Conservation (phyloP, 768 basidiomycete species). For the Auriculariales sp. region DNA sequence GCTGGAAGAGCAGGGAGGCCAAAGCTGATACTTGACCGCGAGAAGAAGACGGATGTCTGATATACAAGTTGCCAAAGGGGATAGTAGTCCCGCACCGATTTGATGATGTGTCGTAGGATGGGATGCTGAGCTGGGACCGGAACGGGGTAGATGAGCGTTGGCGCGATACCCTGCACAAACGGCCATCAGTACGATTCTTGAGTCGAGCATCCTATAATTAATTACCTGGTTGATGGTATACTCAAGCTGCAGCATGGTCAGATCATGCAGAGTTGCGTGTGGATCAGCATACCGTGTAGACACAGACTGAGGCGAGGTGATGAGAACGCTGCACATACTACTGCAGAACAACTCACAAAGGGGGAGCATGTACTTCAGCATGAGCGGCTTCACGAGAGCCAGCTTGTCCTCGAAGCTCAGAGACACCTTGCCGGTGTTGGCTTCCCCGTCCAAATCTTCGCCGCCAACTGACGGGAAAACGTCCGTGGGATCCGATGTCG, state of each 20-base stretch:
- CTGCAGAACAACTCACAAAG: slow-evolving; percentile 52
- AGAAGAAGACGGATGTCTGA: slow-evolving; percentile 84
- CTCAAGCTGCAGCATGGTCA: slow-evolving; percentile 60
- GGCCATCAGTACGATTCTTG: background rate
- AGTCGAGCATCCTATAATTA: background rate
- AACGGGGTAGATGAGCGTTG: slow-evolving; percentile 79
- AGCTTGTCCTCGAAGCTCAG: slow-evolving; percentile 67
- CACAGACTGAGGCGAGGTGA: slow-evolving; percentile 30
- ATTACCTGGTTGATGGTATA: slow-evolving; percentile 80
- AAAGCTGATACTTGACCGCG: slow-evolving; percentile 79
- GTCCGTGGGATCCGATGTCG: slow-evolving; percentile 18
- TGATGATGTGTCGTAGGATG: slow-evolving; percentile 62
- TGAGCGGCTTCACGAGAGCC: slow-evolving; percentile 61
- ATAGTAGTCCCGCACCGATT: slow-evolving; percentile 82
- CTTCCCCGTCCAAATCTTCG: slow-evolving; percentile 27
- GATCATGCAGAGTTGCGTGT: too few species aligned
- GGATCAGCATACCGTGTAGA: slow-evolving; percentile 39
- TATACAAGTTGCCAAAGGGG: slow-evolving; percentile 91
- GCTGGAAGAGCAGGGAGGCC: slow-evolving; percentile 68
- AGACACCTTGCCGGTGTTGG: slow-evolving; percentile 28
- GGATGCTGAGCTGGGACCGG: slow-evolving; percentile 46
- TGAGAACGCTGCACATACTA: background rate
- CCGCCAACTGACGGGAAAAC: background rate
- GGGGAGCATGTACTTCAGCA: slow-evolving; percentile 83
- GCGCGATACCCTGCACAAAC: slow-evolving; percentile 57